A percentile compares a stretch with the other conserved stretches of the same genome.
These are phyloP conservation scores for Wickerhamomyces subpelliculosus DNA, from an alignment of 805 yeast species.

Conservation along the genomic window DNA sequence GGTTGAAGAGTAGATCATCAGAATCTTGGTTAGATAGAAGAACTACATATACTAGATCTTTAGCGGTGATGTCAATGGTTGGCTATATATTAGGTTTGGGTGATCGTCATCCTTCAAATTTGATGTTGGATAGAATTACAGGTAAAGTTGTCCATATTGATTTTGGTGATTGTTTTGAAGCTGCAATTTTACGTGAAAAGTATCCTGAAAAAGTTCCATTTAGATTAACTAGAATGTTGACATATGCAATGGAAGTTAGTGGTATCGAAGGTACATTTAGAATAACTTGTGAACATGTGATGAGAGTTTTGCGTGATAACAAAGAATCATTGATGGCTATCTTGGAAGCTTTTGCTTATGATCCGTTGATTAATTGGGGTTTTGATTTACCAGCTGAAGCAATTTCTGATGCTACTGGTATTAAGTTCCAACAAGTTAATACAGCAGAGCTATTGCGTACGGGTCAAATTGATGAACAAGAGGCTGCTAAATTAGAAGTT, in stretches of 20 bases:
- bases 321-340: constrained; percentile 97
- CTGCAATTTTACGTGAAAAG: constrained; percentile 92
- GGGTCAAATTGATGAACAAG: constrained; percentile 72
- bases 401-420: constrained; percentile 67
- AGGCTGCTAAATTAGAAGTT: constrained; percentile 61
- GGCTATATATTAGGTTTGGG: constrained; percentile 96
- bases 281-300: constrained; percentile 94
- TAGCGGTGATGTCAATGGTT: constrained; percentile 98
- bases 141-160: constrained; percentile 97
- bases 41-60: constrained; percentile 89
- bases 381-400: constrained; percentile 85
- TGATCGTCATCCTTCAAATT: constrained; percentile 94
- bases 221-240: constrained; percentile 92
- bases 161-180: constrained; percentile 98
- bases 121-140: constrained; percentile 89
- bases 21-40: constrained; percentile 98
- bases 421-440: constrained; percentile 57
- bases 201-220: constrained; percentile 98
- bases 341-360: constrained; percentile 96
- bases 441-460: constrained; percentile 63
- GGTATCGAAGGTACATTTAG: constrained; percentile 97
- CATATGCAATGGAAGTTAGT: constrained; percentile 98
- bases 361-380: constrained; percentile 98
- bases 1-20: constrained; percentile 93
- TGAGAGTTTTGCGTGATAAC: constrained; percentile 89